These are phyloP conservation scores for Gossypium thurberi DNA, from an alignment of 345 rosid genomes.

Conservation along the genomic window DNA sequence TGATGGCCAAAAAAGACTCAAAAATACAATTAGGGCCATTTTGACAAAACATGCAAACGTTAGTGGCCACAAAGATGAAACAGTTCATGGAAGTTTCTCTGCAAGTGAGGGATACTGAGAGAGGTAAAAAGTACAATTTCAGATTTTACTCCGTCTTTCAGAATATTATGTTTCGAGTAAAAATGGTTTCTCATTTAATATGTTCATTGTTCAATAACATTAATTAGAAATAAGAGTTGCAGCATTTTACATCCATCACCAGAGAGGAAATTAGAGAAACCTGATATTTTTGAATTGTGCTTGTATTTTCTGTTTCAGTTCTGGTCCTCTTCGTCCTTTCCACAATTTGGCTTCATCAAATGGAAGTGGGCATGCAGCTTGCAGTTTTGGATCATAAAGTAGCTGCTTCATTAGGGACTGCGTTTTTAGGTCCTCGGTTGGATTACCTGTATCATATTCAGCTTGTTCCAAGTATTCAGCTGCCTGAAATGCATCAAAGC, in stretches of 20 bases:
- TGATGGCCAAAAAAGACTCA: too few species aligned
- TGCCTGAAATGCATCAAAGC: slow-evolving; percentile 41
- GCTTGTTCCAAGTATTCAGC: slow-evolving; percentile 80
- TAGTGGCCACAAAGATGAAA: neutral
- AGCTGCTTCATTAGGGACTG: slow-evolving; percentile 76
- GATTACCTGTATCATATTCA: slow-evolving; percentile 76
- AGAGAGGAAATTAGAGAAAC: slow-evolving; percentile 29
- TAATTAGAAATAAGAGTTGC: neutral
- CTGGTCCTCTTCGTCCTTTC: slow-evolving; percentile 94
- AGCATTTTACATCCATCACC: neutral
- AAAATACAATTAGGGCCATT: too few species aligned
- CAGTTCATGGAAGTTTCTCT: neutral
- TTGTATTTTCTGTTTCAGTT: slow-evolving; percentile 73
- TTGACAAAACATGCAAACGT: too few species aligned
- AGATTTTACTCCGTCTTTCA: neutral
- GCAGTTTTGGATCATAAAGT: slow-evolving; percentile 59
- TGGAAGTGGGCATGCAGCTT: slow-evolving; percentile 91
- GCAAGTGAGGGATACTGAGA: neutral
- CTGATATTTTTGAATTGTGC: slow-evolving; percentile 89
- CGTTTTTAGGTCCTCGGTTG: slow-evolving; percentile 71
- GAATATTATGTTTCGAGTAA: neutral
- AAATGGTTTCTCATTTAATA: slow-evolving; percentile 1
- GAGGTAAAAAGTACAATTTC: neutral
- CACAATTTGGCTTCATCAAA: slow-evolving; percentile 96
- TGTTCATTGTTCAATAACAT: neutral